Evolutionary conservation across 2,329 filamentous ascomycete genomes (phyloP).

Genomic region (Nakataea oryzae): DNA sequence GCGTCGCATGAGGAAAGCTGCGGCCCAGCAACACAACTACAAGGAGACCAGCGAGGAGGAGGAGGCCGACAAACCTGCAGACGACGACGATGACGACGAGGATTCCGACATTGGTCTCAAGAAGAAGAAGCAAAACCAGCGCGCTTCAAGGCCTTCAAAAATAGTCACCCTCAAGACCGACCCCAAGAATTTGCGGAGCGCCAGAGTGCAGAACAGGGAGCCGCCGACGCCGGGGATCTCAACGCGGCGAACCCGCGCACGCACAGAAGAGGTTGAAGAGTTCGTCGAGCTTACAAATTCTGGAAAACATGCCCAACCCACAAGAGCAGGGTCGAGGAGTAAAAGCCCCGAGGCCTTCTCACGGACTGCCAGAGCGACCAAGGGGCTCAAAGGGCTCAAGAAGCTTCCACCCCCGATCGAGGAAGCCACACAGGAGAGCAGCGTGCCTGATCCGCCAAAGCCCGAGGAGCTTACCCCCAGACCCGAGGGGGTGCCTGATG

Average conservation of each 20-base stretch:
- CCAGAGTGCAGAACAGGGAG: neutral
- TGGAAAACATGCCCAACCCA: constrained; percentile 42
- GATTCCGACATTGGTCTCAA: constrained; percentile 26
- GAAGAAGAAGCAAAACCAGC: constrained; percentile 12
- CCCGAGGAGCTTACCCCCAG: constrained; percentile 23
- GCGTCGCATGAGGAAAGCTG: constrained; percentile 32
- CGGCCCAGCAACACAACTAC: constrained; percentile 32
- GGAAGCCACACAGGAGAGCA: constrained; percentile 44
- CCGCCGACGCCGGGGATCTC: constrained; percentile 12
- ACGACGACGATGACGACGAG: constrained; percentile 25
- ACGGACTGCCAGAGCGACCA: constrained; percentile 31
- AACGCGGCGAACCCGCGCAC: constrained; percentile 41
- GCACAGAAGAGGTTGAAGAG: constrained; percentile 43
- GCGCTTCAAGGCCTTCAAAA: constrained; percentile 9
- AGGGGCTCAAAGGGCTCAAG: constrained; percentile 40
- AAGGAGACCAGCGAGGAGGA: constrained; percentile 32
- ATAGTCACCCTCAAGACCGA: constrained; percentile 18
- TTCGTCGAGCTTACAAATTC: constrained; percentile 50
- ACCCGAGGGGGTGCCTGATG: constrained; percentile 6
- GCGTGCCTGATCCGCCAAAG: constrained; percentile 9
- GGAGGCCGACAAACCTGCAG: constrained; percentile 21
- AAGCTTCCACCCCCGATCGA: constrained; percentile 32
- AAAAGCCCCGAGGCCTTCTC: constrained; percentile 42
- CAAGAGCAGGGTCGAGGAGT: constrained; percentile 37
- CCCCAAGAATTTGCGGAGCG: constrained; percentile 6